Evolutionary conservation across 2,329 filamentous ascomycete genomes (phyloP), one percentile per base, ranked within the genome.

Genomic region (Nakataea oryzae): DNA sequence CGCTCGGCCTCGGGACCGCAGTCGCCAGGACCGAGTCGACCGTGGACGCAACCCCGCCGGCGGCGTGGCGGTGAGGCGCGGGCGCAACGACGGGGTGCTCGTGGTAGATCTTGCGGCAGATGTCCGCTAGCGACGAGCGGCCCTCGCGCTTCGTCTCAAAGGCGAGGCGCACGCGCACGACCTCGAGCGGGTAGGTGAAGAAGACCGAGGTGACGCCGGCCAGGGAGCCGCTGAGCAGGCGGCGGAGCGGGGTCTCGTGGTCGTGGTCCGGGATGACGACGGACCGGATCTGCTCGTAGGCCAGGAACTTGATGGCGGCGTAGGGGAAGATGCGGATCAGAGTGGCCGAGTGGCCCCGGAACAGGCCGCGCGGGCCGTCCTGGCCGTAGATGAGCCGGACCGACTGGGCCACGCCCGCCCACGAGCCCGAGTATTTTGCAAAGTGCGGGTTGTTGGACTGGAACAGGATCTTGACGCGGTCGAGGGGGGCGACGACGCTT

Each of bases 381-480:
- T 85, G 79, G 28, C 74, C 77, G 69, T 95, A 90, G 65, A 99
- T 97, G 69, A 93, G 89, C 67, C 84, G 83, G 74, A 97, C 89
- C 29, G 95, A 93, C 24, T 82, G 82, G n/a, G 85, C 83, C 26
- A 96, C 86, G 59, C 95, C 95, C 62, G 85, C 83, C 89, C 93
- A 97, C 55, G 89, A 92, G 54, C 92, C 90, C 1, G 91, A 86
- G 73, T 97, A 99, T 76, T 96, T 96, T 61, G 89, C 84, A 73
- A 96, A 99, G 68, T 95, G 88, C 3, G 95, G 95, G 70, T 95
- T 97, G 70, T 89, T 91, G 61, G 95, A 89, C 74, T 99, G 95
- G 77, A 99, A 97, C 55, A 99, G 88, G 71, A 99, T 99, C 77
- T 99, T 99, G 70, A 99, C 95, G 67, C 95, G 88, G 76, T 99